phyloP scores from a whole-genome alignment of 305 asterid species.

The Fraxinus xanthoxyloides region DNA sequence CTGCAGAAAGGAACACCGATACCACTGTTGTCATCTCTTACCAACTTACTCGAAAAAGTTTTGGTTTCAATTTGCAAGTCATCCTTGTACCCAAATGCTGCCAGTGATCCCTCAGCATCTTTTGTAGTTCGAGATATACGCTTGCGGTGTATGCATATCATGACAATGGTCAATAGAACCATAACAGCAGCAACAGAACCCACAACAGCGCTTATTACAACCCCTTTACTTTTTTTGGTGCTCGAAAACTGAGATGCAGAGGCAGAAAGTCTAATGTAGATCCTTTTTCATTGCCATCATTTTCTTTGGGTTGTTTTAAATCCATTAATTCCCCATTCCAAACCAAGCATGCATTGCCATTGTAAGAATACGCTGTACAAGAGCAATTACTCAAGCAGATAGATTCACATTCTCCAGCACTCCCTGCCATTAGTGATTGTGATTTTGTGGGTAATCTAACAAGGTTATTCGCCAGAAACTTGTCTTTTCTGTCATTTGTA shows the following conservation, averaged over 20 bases:
- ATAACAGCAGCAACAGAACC: conserved; percentile 43
- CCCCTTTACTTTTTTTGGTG: conserved; percentile 31
- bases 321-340: conserved; percentile 47
- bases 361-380: conserved; percentile 60
- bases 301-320: conserved; percentile 34
- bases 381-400: conserved; percentile 53
- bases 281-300: conserved; percentile 33
- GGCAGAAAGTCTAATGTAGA: conserved; percentile 39
- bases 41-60: conserved; percentile 63
- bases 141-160: conserved; percentile 33
- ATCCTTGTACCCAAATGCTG: conserved; percentile 52
- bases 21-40: conserved; percentile 25
- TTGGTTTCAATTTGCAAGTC: conserved; percentile 60
- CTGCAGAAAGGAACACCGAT: neutral
- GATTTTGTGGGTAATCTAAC: conserved; percentile 28
- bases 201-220: conserved; percentile 37
- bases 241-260: conserved; percentile 46
- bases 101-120: conserved; percentile 48
- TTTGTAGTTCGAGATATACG: conserved; percentile 30
- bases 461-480: conserved; percentile 21
- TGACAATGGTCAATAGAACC: conserved; percentile 25
- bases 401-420: conserved; percentile 44
- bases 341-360: conserved; percentile 35
- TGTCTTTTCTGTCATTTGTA: conserved; percentile 27
- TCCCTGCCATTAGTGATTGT: conserved; percentile 26